Evolutionary conservation across 192 early-diverging fungal species (phyloP), one percentile per base, ranked within the genome.

Genomic region (Linnemannia schmuckeri): DNA sequence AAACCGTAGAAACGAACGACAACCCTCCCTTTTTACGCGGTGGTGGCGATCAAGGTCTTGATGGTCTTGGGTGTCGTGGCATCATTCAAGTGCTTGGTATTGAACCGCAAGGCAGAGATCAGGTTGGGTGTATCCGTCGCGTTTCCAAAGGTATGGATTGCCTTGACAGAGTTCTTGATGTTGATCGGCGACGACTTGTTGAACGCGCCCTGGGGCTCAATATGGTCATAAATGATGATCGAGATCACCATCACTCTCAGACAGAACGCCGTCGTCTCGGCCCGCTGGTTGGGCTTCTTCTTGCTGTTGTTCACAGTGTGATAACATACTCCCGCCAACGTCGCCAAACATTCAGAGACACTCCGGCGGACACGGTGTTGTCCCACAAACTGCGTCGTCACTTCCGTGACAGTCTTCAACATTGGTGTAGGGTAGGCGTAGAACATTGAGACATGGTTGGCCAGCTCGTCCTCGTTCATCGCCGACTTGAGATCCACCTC

Each of bases 401-500:
- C 93, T 71, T 98, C 96, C 20, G 97, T 97, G 20, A 99, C 92
- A 33, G 92, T 90, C 90, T 96, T 97, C 35, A 97, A 89, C 95
- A 99, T 96, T 1, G 98, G 97, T 38, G 95, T 97, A 71, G 97
- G 94, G 89, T 99, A 96, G 37, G 98, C 98, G 80, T 96, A 98
- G 88, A 99, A 99, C 74, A 99, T 92, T 27, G 98, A 98, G 93
- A 99, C 98, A 30, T 93, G 90, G 83, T 98, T 99, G 70, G 98
- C 97, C 18, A 96, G 89, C 54, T 97, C 97, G 80, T 97, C 97
- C 78, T 94, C 92, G 61, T 96, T 91, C 85, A 94, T 93, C 46
- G 90, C 89, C 38, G 89, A 90, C 41, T 90, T 91, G 75, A 96
- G 88, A 66, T 92, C 93, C 9, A 87, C 92, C 78, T 95, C 92